Percentiles rank a stretch among this genome's conserved stretches.
Evolutionary conservation across 768 basidiomycete species (phyloP).

Genomic region (Udeniomyces megalosporus): DNA sequence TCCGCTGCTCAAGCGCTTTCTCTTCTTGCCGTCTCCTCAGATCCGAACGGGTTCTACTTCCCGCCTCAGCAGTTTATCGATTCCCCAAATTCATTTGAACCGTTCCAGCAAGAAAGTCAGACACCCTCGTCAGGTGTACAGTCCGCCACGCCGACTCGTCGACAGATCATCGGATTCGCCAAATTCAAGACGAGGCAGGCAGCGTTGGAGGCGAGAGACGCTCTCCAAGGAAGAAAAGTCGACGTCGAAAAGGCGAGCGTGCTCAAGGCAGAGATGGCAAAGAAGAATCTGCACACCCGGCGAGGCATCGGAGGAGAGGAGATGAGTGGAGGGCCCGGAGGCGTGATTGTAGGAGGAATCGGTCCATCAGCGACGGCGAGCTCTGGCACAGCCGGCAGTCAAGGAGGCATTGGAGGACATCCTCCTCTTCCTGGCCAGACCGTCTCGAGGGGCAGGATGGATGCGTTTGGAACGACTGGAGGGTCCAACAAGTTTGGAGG

Average conservation of each 20-base stretch:
- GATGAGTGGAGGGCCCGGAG: constrained; percentile 19
- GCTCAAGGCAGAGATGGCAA: constrained; percentile 97
- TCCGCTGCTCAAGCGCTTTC: not conserved
- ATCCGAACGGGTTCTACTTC: not conserved
- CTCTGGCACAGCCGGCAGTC: not conserved
- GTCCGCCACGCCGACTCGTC: constrained; percentile 39
- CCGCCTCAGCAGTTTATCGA: not conserved
- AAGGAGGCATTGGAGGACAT: not conserved
- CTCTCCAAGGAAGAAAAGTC: constrained; percentile 72
- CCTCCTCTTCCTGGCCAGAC: too few relatives aligned
- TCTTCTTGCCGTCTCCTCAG: not conserved
- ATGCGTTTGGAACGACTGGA: not conserved
- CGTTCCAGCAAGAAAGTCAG: not conserved
- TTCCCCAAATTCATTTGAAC: not conserved
- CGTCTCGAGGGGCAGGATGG: not conserved
- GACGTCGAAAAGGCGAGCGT: constrained; percentile 86
- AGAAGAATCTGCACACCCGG: constrained; percentile 97
- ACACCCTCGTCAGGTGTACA: constrained; percentile 14
- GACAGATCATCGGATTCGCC: constrained; percentile 97
- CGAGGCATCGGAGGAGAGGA: constrained; percentile 53
- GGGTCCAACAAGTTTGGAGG: not conserved
- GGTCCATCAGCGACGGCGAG: constrained; percentile 2
- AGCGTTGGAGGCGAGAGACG: constrained; percentile 72
- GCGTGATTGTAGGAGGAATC: not conserved
- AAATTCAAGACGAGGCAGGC: constrained; percentile 79